A percentile compares a stretch with the other conserved stretches of the same genome.
Evolutionary conservation across 1,139 yeast species (phyloP).

Genomic region (Candida tropicalis): DNA sequence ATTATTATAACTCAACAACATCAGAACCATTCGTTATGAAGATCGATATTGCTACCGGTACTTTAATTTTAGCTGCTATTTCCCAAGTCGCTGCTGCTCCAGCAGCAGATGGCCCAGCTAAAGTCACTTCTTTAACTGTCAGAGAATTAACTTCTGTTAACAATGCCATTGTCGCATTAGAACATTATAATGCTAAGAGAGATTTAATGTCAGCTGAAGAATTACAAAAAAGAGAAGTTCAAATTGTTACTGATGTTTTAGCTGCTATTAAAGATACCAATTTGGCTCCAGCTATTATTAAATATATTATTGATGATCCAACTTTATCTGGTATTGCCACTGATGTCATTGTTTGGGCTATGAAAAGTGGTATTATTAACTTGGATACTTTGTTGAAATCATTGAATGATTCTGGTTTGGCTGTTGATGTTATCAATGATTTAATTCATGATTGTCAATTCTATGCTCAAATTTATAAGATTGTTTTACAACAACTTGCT

Average conservation of each 20-base stretch:
- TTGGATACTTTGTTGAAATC: conserved; percentile 43
- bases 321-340: conserved; percentile 34
- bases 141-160: conserved; percentile 35
- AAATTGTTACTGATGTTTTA: conserved; percentile 47
- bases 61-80: conserved; percentile 36
- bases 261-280: conserved; percentile 40
- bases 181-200: conserved; percentile 34
- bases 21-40: conserved; percentile 26
- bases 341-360: conserved; percentile 30
- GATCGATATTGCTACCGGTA: conserved; percentile 30
- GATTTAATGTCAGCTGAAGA: conserved; percentile 26
- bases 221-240: conserved; percentile 40
- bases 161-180: conserved; percentile 31
- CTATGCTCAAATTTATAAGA: conserved; percentile 43
- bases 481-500: conserved; percentile 34
- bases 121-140: conserved; percentile 24
- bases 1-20: not conserved
- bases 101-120: conserved; percentile 19
- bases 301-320: conserved; percentile 36
- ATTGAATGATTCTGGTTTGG: conserved; percentile 48
- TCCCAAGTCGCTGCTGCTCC: conserved; percentile 41
- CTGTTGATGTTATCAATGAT: conserved; percentile 38
- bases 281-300: conserved; percentile 41
- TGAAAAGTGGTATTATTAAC: conserved; percentile 39
- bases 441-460: conserved; percentile 44